Base-by-base conservation (phyloP, 1,284 basidiomycete genomes). In the Trametes polyzona region DNA sequence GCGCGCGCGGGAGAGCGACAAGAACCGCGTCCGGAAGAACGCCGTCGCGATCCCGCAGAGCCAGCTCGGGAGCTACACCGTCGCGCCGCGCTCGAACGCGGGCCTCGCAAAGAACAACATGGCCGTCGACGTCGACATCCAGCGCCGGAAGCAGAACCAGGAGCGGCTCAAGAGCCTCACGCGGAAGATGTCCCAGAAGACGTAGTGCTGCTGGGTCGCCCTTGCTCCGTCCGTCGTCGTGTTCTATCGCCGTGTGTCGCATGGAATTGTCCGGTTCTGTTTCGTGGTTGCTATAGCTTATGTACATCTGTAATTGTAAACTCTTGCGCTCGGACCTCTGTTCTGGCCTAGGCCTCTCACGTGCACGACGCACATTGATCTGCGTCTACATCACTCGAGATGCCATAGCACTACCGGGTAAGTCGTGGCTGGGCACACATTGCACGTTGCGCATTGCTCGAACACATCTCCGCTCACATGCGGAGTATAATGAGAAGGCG, bases 1-100 rank as follows among this genome's bases (percentile, higher is more conserved):
- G 7, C 77, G 83, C 49, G 87, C 86, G 26, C 83, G 79, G 67
- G 85, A 86, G 65, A 78, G 73, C 55, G 90, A 93, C 62, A 88
- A 84, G 75, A 76, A 80, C 52, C 77, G 84, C 17, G 81, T 87
- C 52, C 78, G 83, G 67, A 87, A 83, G 79, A 91, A 92, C 59
- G 88, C 88, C 3, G 91, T 93, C 16, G 80, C 81, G 74, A 92
- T 93, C 57, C 90, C 91, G 2, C 81, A 87, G 70, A 73, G 85
- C 47, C 81, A 87, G 59, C 66, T 91, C 12, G 86, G 86, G 40
- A 84, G 76, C 53, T 92, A 92, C 72, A 90, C 87, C 0, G 81
- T 92, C 33, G 91, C 90, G 30, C 90, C 91, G 10, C 80, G 76
- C 63, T 64, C 71, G 48, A 84, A 80, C 54, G 73, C 78, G 5